Percentiles rank a stretch among this genome's conserved stretches.
Evolutionary conservation across 352 stramenopile genomes (phyloP).

Genomic region (Globisporangium carolinianum): DNA sequence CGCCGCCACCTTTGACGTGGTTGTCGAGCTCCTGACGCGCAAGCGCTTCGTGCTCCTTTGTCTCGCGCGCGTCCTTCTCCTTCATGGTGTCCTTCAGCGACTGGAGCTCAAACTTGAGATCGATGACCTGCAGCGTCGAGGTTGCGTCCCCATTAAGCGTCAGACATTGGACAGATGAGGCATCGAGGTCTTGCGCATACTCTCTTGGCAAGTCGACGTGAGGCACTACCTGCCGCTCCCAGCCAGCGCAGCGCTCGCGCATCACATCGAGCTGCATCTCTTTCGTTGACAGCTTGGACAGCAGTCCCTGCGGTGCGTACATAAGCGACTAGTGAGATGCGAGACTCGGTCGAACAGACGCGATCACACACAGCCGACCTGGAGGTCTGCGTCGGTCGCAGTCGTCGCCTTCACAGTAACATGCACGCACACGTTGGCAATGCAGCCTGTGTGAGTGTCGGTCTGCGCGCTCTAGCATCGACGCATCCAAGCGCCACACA

Average conservation of each 20-base stretch:
- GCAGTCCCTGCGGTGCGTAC: slow-evolving; percentile 10
- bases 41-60: slow-evolving; percentile 1
- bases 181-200: too few species aligned
- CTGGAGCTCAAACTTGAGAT: slow-evolving; percentile 47
- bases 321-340: too few species aligned
- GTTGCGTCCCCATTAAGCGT: neutral
- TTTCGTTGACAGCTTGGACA: slow-evolving; percentile 22
- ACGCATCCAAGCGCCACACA: too few species aligned
- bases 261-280: slow-evolving; percentile 34
- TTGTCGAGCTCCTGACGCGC: slow-evolving; percentile 2
- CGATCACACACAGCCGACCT: slow-evolving; percentile 1
- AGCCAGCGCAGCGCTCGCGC: slow-evolving; percentile 29
- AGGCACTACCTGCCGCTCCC: slow-evolving; percentile 28
- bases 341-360: too few species aligned
- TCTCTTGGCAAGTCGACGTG: too few species aligned
- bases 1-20: neutral
- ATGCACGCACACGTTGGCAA: too few species aligned
- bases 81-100: slow-evolving; percentile 24
- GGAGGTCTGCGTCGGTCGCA: slow-evolving; percentile 10
- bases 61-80: slow-evolving; percentile 21
- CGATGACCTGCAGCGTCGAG: slow-evolving; percentile 22
- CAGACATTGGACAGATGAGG: too few species aligned
- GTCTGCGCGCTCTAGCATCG: too few species aligned
- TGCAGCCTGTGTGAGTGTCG: too few species aligned
- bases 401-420: slow-evolving; percentile 5